Percentiles rank a stretch among this genome's conserved stretches.
Evolutionary conservation across 345 rosid genomes (phyloP).

Genomic region (Citrus mangshanensis): DNA sequence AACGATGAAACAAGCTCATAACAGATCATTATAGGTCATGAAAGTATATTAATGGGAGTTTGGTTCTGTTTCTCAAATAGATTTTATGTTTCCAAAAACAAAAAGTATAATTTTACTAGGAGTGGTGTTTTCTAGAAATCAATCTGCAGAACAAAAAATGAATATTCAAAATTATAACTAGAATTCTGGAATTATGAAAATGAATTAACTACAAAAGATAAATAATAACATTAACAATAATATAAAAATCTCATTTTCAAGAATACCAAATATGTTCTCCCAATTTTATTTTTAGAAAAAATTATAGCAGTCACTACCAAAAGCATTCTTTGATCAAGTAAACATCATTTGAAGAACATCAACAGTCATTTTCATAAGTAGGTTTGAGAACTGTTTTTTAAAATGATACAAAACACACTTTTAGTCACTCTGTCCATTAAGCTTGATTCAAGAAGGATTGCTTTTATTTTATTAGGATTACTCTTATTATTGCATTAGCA

Average conservation of each 20-base stretch:
- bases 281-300: too few species aligned
- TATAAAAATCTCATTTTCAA: not conserved
- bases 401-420: not conserved
- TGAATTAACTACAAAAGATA: too few species aligned
- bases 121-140: not conserved
- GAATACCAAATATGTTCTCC: not conserved
- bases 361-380: not conserved
- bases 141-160: not conserved
- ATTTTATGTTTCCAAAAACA: too few species aligned
- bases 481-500: not conserved
- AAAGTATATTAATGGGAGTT: not conserved
- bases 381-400: not conserved
- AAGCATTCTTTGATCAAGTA: not conserved
- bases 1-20: not conserved
- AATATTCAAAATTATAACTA: not conserved
- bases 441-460: not conserved
- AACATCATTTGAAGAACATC: not conserved
- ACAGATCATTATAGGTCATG: not conserved
- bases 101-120: not conserved
- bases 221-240: too few species aligned
- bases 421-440: too few species aligned
- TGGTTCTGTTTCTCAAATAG: not conserved
- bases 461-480: not conserved
- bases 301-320: not conserved
- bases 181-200: not conserved